Evolutionary conservation across 768 basidiomycete species (phyloP).

Genomic region (Mycena epipterygia): DNA sequence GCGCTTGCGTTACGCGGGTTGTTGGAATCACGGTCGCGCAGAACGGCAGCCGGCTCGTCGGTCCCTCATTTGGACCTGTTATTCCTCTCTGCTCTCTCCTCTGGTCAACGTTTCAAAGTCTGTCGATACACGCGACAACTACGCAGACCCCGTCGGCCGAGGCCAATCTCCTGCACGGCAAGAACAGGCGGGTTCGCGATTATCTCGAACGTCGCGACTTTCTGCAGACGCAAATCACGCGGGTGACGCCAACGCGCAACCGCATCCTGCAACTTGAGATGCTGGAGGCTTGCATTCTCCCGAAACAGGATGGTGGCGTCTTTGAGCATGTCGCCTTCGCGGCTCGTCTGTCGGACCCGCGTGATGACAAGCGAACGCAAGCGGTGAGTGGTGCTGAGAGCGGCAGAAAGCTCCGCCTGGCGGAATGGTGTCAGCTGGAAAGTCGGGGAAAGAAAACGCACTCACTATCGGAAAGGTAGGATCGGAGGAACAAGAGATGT

Average conservation of each 20-base stretch:
- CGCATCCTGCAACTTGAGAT: conserved; percentile 29
- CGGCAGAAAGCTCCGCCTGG: conserved; percentile 28
- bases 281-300: conserved; percentile 22
- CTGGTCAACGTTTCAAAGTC: conserved; percentile 22
- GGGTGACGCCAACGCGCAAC: conserved; percentile 36
- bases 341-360: conserved; percentile 24
- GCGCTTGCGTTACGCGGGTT: no score
- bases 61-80: no score
- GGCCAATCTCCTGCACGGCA: conserved; percentile 30
- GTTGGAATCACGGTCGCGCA: no score
- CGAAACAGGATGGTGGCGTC: conserved; percentile 31
- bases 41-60: no score
- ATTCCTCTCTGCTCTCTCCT: no score
- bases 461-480: conserved; percentile 31
- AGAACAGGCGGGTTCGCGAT: conserved; percentile 11
- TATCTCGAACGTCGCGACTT: conserved; percentile 27
- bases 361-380: conserved; percentile 33
- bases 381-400: conserved; percentile 21
- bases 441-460: neutral
- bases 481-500: conserved; percentile 34
- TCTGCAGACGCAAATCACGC: conserved; percentile 30
- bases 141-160: conserved; percentile 14
- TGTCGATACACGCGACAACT: conserved; percentile 18
- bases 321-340: conserved; percentile 33
- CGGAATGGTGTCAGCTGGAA: neutral